phyloP scores from a whole-genome alignment of 768 basidiomycete species.

The Imleria badia region DNA sequence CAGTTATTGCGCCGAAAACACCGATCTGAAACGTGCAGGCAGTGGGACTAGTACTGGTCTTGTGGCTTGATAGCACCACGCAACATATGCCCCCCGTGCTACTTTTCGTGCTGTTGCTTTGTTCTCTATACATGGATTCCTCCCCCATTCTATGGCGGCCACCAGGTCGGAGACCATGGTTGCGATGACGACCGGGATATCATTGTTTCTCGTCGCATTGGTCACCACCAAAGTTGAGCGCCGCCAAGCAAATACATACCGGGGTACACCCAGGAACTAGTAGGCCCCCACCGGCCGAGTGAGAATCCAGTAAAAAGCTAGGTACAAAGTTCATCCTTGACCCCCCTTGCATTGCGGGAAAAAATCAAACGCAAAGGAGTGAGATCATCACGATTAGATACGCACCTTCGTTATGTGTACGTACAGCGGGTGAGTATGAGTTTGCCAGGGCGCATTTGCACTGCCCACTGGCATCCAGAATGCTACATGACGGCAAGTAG shows the following conservation, averaged over 20 bases:
- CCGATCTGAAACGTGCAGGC: conserved; percentile 5
- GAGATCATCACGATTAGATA: conserved; percentile 8
- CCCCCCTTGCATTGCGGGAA: conserved; percentile 1
- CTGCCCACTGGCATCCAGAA: neutral
- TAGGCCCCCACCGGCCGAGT: neutral
- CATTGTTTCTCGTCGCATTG: conserved; percentile 2
- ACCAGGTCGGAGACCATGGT: conserved; percentile 12
- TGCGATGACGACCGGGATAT: conserved; percentile 32
- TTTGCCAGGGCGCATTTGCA: neutral
- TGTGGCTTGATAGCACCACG: neutral
- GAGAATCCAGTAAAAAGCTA: conserved; percentile 8
- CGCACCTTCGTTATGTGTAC: conserved; percentile 8
- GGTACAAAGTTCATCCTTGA: conserved; percentile 19
- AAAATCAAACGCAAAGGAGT: conserved; percentile 2
- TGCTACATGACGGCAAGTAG: conserved; percentile 7
- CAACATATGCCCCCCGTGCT: neutral
- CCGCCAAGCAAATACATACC: conserved; percentile 5
- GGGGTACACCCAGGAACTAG: neutral
- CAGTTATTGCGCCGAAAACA: too few species aligned
- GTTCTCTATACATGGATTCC: neutral
- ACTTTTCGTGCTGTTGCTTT: neutral
- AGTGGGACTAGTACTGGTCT: too few species aligned
- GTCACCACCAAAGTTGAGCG: neutral
- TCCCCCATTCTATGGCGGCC: conserved; percentile 3
- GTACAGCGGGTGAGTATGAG: conserved; percentile 1